phyloP scores from a whole-genome alignment of 106 monocot species.

The Gastrodia elata region DNA sequence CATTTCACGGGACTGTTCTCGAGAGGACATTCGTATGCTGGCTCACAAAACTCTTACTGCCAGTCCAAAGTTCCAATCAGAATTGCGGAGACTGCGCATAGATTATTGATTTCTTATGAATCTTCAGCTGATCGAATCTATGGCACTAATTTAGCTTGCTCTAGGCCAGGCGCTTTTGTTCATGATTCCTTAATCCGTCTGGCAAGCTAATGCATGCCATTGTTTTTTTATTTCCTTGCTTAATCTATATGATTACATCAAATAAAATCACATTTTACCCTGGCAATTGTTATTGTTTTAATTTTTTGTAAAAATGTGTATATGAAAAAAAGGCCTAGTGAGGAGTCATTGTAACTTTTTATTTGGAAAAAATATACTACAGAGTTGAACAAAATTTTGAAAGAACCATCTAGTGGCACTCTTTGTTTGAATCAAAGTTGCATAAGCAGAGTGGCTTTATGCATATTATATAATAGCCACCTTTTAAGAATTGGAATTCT shows the following conservation, averaged over 20 bases:
- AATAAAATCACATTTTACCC: not conserved
- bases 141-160: too few species aligned
- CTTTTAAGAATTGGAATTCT: too few species aligned
- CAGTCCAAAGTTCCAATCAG: slow-evolving; percentile 61
- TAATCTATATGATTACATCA: not conserved
- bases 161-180: not conserved
- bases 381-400: too few species aligned
- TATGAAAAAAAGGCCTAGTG: not conserved
- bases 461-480: too few species aligned
- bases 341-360: not conserved
- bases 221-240: not conserved
- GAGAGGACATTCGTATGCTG: slow-evolving; percentile 79
- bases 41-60: slow-evolving; percentile 75
- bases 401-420: too few species aligned
- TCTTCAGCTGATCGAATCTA: not conserved
- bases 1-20: slow-evolving; percentile 84
- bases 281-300: too few species aligned
- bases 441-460: too few species aligned
- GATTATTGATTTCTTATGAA: slow-evolving; percentile 32
- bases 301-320: not conserved
- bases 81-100: slow-evolving; percentile 70
- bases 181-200: not conserved
- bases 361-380: not conserved
- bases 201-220: not conserved
- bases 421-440: too few species aligned